These are phyloP conservation scores for Ballota nigra DNA, from an alignment of 257 asterid genomes.

Conservation along the genomic window DNA sequence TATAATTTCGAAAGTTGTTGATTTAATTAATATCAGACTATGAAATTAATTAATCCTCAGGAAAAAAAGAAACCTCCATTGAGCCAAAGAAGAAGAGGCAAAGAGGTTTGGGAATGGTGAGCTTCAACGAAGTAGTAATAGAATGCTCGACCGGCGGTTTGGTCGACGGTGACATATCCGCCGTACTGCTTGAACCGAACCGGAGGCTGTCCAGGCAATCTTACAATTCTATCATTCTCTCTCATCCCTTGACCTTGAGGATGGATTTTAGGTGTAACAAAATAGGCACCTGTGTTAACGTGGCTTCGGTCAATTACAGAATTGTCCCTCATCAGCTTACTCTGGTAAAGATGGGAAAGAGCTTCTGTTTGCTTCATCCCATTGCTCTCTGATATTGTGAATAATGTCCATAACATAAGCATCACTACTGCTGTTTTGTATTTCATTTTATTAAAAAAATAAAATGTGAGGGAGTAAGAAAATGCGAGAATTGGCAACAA, in stretches of 20 bases:
- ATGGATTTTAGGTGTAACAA: background rate
- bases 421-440: background rate
- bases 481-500: background rate
- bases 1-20: no score
- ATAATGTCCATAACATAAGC: background rate
- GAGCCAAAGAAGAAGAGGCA: constrained; percentile 91
- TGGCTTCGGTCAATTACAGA: background rate
- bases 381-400: background rate
- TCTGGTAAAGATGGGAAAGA: background rate
- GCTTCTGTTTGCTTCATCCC: background rate
- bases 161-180: constrained; percentile 66
- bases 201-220: constrained; percentile 70
- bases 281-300: background rate
- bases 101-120: constrained; percentile 23
- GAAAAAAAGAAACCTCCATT: constrained; percentile 76
- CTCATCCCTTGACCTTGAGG: background rate
- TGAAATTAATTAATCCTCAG: no score
- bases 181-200: constrained; percentile 66
- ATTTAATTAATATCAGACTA: no score
- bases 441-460: background rate
- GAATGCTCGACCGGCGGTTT: constrained; percentile 57
- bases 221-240: background rate
- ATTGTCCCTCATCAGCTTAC: background rate
- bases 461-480: background rate
- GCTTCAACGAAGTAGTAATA: constrained; percentile 75